Evolutionary conservation across 73 alveolate species (phyloP).

Genomic region (Paramecium primaurelia): DNA sequence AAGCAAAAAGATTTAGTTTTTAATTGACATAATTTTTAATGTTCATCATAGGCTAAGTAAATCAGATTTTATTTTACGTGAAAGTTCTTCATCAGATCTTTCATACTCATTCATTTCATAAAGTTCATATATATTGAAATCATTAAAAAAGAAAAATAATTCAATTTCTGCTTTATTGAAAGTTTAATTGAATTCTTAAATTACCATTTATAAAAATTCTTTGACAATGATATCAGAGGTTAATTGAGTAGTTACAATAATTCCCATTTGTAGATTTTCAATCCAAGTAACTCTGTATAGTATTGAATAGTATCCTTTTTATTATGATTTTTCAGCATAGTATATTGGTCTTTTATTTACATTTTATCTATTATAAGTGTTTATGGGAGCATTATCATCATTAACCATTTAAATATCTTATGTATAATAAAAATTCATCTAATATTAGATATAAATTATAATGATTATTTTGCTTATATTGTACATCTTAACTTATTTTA

Average conservation of each 20-base stretch:
- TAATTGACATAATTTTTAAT: background rate
- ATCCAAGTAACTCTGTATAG: background rate
- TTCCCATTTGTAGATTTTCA: background rate
- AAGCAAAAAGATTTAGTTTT: background rate
- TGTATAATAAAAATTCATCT: background rate
- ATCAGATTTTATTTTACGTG: background rate
- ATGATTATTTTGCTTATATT: background rate
- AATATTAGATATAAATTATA: background rate
- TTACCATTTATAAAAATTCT: background rate
- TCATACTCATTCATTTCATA: background rate
- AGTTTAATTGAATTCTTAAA: background rate
- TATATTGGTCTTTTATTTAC: background rate
- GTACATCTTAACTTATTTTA: background rate
- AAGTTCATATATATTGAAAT: background rate
- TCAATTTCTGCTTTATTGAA: background rate
- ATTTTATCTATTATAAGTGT: background rate
- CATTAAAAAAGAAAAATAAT: background rate
- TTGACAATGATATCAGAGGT: background rate
- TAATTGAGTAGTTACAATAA: background rate
- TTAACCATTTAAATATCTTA: background rate
- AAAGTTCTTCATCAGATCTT: constrained; percentile 8
- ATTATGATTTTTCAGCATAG: background rate
- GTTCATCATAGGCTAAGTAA: background rate
- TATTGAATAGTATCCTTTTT: background rate
- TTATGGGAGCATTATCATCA: background rate